A percentile compares a stretch with the other conserved stretches of the same genome.
Evolutionary conservation across 805 yeast species (phyloP).

Genomic region (Metschnikowia lunata): DNA sequence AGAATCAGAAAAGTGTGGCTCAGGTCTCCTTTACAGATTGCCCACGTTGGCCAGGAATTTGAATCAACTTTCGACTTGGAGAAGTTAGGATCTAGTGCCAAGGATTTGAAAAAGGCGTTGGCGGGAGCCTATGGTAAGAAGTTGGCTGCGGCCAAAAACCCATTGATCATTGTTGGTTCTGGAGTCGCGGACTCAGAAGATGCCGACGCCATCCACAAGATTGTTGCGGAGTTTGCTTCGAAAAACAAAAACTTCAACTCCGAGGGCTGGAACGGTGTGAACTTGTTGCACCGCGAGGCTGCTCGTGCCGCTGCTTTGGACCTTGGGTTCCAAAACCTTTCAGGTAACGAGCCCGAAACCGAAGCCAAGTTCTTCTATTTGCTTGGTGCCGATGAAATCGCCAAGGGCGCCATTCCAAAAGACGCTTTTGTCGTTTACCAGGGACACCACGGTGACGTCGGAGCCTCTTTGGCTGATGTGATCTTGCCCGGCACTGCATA

Average conservation of each 20-base stretch:
- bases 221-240: constrained; percentile 57
- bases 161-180: constrained; percentile 77
- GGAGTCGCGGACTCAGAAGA: constrained; percentile 69
- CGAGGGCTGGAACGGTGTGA: constrained; percentile 77
- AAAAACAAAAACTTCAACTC: constrained; percentile 56
- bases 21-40: constrained; percentile 60
- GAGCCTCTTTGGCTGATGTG: constrained; percentile 86
- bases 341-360: constrained; percentile 39
- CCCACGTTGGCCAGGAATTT: constrained; percentile 70
- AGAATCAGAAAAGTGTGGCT: constrained; percentile 82
- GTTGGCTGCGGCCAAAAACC: constrained; percentile 61
- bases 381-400: constrained; percentile 79
- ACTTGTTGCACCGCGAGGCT: constrained; percentile 78
- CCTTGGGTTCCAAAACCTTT: constrained; percentile 62
- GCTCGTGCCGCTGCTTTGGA: constrained; percentile 86
- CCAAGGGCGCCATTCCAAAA: constrained; percentile 63
- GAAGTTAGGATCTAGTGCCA: constrained; percentile 58
- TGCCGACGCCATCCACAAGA: constrained; percentile 54
- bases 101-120: constrained; percentile 56
- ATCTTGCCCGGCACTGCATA: constrained; percentile 83
- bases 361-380: constrained; percentile 71
- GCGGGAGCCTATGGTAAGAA: constrained; percentile 66
- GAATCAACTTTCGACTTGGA: constrained; percentile 69
- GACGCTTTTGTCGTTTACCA: constrained; percentile 87
- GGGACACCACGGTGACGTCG: constrained; percentile 89